Base-by-base conservation (phyloP, 2,329 filamentous ascomycete genomes). In the Microascus cirrosus region DNA sequence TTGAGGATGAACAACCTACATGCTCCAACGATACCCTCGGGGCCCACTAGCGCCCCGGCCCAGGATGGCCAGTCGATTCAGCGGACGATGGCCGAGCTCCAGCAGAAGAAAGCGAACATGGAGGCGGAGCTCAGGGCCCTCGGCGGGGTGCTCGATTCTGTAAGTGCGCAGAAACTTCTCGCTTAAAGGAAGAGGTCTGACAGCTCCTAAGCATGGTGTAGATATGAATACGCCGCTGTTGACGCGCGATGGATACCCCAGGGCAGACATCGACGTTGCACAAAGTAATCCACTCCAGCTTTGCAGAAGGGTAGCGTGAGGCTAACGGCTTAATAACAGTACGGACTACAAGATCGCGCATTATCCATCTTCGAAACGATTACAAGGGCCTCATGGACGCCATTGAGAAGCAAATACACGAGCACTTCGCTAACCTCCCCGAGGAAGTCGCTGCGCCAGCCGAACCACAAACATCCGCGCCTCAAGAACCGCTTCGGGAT, bases 201-300 rank as follows among this genome's bases (percentile, higher is more conserved):
- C 57, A 11, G 15, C 15, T 48, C 7, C 12, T 25, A 65, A 96
- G 92, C 93, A 97, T 76, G 85, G 87, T 52, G 93, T 96, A 57
- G 86, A 88, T 66, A 99, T 99, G 94, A 86, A 87, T 65, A 96
- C 94, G 8, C 79, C 84, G 59, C 82, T 99, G 45, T 83, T 90
- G 25, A 96, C 93, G 15, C 82, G 85, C 61, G 94, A 97, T 72
- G 94, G 94, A 54, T 99, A 90, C 69, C 94, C 94, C 35, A 83
- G 94, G 68, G 86, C 89, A 65, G 94, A 99, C 71, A 86, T 99
- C 62, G 94, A 99, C 70, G 88, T 99, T 61, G 87, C 94, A 28
- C 93, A 96, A 74, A 94, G 90, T 94, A 83, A 63, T 18, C 34
- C 18, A 22, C 56, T 56, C 11, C 39, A 11, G 25, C 3, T 5